These are phyloP conservation scores for Hemileccinum impolitum DNA, from an alignment of 768 basidiomycete species.

Conservation along the genomic window DNA sequence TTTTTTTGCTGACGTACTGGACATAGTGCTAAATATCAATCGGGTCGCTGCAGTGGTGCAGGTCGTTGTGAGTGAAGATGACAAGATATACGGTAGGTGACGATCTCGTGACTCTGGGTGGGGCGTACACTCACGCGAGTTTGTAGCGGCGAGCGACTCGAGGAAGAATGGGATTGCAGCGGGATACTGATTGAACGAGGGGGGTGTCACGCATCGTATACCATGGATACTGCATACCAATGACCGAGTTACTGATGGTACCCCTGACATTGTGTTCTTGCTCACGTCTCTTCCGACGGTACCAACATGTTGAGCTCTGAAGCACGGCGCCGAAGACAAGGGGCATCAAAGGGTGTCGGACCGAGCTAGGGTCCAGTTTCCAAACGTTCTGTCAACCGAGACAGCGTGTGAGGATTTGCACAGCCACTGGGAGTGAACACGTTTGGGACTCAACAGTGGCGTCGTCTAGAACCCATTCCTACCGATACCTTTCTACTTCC, in stretches of 20 bases:
- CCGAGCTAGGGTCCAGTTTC: too few relatives aligned
- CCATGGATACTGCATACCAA: too few relatives aligned
- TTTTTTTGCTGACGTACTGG: not conserved
- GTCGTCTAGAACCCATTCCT: too few relatives aligned
- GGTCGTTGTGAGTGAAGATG: conserved; percentile 50
- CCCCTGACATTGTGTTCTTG: too few relatives aligned
- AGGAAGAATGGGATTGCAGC: conserved; percentile 91
- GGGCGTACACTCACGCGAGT: not conserved
- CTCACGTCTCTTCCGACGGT: too few relatives aligned
- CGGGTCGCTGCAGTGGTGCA: conserved; percentile 78
- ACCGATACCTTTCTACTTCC: not conserved
- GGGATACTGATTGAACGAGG: conserved; percentile 53
- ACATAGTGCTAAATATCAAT: conserved; percentile 59
- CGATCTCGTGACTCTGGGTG: not conserved
- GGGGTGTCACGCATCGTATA: too few relatives aligned
- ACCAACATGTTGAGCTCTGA: too few relatives aligned
- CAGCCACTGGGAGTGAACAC: not conserved
- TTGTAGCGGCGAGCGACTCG: conserved; percentile 80
- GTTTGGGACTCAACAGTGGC: too few relatives aligned
- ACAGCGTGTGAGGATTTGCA: not conserved
- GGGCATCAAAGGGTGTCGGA: too few relatives aligned
- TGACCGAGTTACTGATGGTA: too few relatives aligned
- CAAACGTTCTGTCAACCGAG: too few relatives aligned
- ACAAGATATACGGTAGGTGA: conserved; percentile 59
- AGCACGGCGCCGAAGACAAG: too few relatives aligned